Conservation (phyloP, 192 early-diverging fungal species). For the Mortierella alpina region DNA sequence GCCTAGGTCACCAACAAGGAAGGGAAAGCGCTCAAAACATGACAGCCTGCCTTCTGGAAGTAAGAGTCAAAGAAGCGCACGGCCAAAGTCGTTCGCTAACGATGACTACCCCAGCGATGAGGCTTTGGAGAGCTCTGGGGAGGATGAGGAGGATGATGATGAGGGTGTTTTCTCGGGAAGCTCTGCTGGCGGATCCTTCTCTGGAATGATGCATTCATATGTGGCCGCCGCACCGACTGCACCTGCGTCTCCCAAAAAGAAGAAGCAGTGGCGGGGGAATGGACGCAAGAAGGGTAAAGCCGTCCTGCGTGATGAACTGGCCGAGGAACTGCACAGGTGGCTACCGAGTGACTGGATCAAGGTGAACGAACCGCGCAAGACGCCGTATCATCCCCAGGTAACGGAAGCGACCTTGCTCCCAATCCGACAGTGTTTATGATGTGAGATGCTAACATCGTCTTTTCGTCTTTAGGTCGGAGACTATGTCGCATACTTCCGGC, state of each 20-base stretch:
- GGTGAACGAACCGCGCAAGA: constrained; percentile 43
- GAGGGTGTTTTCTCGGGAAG: constrained; percentile 49
- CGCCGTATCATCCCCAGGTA: constrained; percentile 52
- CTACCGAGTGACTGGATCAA: constrained; percentile 48
- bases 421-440: background rate
- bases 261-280: constrained; percentile 49
- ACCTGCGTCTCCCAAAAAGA: constrained; percentile 25
- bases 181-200: constrained; percentile 44
- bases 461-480: constrained; percentile 49
- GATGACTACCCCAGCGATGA: constrained; percentile 52
- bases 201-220: constrained; percentile 10
- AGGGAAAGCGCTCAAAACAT: constrained; percentile 3
- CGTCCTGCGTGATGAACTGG: constrained; percentile 29
- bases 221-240: background rate
- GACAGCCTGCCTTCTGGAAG: constrained; percentile 35
- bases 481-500: constrained; percentile 51
- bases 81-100: constrained; percentile 50
- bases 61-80: constrained; percentile 45
- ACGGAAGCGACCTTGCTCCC: background rate
- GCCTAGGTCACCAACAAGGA: constrained; percentile 5
- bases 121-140: constrained; percentile 17
- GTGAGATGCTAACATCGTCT: background rate
- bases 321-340: constrained; percentile 20
- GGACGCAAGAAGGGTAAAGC: constrained; percentile 52
- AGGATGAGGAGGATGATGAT: constrained; percentile 49